These are phyloP conservation scores for Talaromyces atroroseus DNA, from an alignment of 2,329 filamentous ascomycete species.

Conservation along the genomic window DNA sequence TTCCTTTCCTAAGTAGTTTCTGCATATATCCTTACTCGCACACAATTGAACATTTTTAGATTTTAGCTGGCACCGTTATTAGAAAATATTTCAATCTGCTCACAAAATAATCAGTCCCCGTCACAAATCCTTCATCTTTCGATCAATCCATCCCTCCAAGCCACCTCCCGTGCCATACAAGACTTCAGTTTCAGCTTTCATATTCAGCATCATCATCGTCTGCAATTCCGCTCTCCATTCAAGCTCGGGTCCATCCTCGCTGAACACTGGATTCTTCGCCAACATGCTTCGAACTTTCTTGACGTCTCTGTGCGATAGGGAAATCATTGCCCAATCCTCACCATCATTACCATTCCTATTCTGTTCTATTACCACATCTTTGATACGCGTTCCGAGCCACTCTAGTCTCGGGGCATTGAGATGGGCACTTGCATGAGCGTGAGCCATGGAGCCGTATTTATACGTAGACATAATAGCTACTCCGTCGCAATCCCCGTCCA, in stretches of 20 bases:
- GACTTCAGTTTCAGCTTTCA: conserved; percentile 59
- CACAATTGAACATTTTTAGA: background rate
- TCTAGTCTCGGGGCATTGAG: conserved; percentile 44
- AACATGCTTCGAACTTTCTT: conserved; percentile 53
- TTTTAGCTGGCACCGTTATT: background rate
- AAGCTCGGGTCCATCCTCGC: conserved; percentile 39
- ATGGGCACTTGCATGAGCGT: conserved; percentile 49
- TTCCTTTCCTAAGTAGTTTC: background rate
- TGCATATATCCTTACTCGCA: background rate
- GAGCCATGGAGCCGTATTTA: conserved; percentile 54
- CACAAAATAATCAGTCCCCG: background rate
- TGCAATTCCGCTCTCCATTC: conserved; percentile 52
- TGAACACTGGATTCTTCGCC: conserved; percentile 36
- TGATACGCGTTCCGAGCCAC: conserved; percentile 55
- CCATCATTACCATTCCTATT: conserved; percentile 16
- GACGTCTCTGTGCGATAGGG: conserved; percentile 50
- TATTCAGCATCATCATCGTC: conserved; percentile 56
- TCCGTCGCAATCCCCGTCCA: conserved; percentile 60
- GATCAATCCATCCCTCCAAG: conserved; percentile 41
- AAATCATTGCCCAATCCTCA: conserved; percentile 33
- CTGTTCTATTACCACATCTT: conserved; percentile 30
- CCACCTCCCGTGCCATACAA: conserved; percentile 41
- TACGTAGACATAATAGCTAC: conserved; percentile 59
- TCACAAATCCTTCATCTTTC: conserved; percentile 22
- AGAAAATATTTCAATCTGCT: background rate